phyloP scores from a whole-genome alignment of 164 flowering plant species.

The Kalanchoe fedtschenkoi region DNA sequence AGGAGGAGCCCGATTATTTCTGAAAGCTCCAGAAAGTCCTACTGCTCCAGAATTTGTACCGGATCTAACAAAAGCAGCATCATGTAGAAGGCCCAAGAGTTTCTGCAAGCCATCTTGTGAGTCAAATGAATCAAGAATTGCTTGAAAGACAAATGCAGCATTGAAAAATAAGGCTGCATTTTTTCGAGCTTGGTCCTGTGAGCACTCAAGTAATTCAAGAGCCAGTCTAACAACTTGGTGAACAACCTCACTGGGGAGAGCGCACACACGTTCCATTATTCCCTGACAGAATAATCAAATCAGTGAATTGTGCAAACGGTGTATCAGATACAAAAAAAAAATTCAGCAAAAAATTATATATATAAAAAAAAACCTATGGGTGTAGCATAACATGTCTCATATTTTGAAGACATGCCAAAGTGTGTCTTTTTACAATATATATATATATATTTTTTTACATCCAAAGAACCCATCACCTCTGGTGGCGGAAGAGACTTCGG shows the following conservation, averaged over 20 bases:
- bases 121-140: conserved; percentile 83
- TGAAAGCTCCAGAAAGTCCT: conserved; percentile 40
- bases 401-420: neutral
- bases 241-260: conserved; percentile 75
- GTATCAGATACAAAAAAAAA: neutral
- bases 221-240: conserved; percentile 77
- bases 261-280: conserved; percentile 95
- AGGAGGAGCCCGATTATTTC: conserved; percentile 69
- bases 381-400: neutral
- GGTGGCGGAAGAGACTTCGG: too few relatives aligned
- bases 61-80: conserved; percentile 85
- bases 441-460: too few relatives aligned
- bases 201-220: conserved; percentile 75
- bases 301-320: neutral
- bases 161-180: conserved; percentile 85
- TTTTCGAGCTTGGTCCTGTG: conserved; percentile 86
- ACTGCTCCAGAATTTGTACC: conserved; percentile 61
- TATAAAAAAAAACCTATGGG: neutral
- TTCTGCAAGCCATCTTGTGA: conserved; percentile 78
- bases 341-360: neutral
- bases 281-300: conserved; percentile 39
- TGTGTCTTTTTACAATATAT: too few relatives aligned
- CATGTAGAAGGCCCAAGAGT: conserved; percentile 53
- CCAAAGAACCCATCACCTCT: too few relatives aligned
- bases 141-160: conserved; percentile 88